Base-by-base conservation (phyloP, 1,284 basidiomycete genomes). In the Anthracocystis walkeri region DNA sequence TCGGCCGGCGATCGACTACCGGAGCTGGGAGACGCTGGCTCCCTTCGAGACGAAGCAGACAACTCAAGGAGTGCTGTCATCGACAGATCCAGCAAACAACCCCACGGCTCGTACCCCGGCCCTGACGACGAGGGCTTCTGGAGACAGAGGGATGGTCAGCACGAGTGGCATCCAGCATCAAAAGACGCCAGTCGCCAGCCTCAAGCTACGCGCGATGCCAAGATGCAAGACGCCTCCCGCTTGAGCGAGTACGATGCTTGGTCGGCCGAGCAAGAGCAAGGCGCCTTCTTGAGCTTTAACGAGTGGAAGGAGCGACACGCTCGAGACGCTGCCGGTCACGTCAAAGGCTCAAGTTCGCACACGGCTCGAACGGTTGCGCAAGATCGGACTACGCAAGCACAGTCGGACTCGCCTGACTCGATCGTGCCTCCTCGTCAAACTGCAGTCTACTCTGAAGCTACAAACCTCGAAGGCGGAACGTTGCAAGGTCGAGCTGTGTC, bases 181-280 rank as follows among this genome's bases (percentile, higher is more conserved):
- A 38, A 49, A 3, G 35, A 12, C 1, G n/a, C 29, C 7, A 27
- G 16, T 10, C n/a, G 46, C 16, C 33, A 33, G 14, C 5, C 23
- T 18, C 46, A 18, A 3, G 10, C 29, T 11, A n/a, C 54, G 21
- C 18, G 18, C 18, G 40, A 46, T 10, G 16, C n/a, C 10, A 29
- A 45, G 2, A 27, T 45, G 0, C 20, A 25, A 45, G 38, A 42
- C 18, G 21, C n/a, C 29, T 40, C 50, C 12, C 50, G 52, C n/a
- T 20, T 54, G 18, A 64, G 60, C 53, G 64, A 66, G 12, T 75
- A 75, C 29, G 73, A 75, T 40, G 73, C 68, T 27, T 75, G 73
- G 73, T 67, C 73, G 14, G 73, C 73, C 20, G 69, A 68, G 42
- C 74, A 72, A 42, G 74, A 68, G 45, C 68, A 58, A 38, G 60